Percentiles rank a stretch among this genome's conserved stretches.
These are phyloP conservation scores for Globisporangium nodosum DNA, from an alignment of 352 stramenopile genomes.

Conservation along the genomic window DNA sequence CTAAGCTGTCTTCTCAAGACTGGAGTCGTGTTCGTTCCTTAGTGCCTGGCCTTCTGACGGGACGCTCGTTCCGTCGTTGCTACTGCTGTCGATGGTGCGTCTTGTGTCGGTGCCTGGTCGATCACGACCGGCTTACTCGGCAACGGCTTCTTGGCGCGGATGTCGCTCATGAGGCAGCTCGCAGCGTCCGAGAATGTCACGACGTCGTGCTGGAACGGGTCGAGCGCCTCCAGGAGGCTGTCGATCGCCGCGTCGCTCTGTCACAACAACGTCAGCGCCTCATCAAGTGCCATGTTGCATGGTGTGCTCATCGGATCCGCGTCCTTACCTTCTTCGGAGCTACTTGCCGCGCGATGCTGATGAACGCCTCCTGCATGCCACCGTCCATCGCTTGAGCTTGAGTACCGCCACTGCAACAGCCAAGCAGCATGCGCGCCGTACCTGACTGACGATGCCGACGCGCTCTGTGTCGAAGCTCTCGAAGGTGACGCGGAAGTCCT, in stretches of 20 bases:
- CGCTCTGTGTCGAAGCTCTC: conserved; percentile 37
- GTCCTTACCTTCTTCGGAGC: conserved; percentile 30
- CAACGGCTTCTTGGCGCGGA: conserved; percentile 19
- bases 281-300: background rate
- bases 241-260: conserved; percentile 33
- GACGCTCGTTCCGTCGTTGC: background rate
- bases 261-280: background rate
- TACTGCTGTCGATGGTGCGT: background rate
- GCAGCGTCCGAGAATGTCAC: conserved; percentile 71
- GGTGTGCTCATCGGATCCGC: background rate
- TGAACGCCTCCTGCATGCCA: conserved; percentile 24
- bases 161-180: conserved; percentile 29
- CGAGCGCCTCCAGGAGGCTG: conserved; percentile 41
- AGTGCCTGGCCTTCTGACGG: background rate
- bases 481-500: conserved; percentile 46
- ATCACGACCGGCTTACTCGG: conserved; percentile 11
- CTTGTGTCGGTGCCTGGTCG: background rate
- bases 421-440: conserved; percentile 1
- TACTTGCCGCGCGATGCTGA: conserved; percentile 23
- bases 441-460: conserved; percentile 52
- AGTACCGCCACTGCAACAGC: background rate
- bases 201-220: conserved; percentile 65
- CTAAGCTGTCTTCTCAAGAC: conserved; percentile 14
- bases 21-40: too few relatives aligned
- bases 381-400: background rate